phyloP scores from a whole-genome alignment of 202 grass and related monocot species.

The Setaria italica region DNA sequence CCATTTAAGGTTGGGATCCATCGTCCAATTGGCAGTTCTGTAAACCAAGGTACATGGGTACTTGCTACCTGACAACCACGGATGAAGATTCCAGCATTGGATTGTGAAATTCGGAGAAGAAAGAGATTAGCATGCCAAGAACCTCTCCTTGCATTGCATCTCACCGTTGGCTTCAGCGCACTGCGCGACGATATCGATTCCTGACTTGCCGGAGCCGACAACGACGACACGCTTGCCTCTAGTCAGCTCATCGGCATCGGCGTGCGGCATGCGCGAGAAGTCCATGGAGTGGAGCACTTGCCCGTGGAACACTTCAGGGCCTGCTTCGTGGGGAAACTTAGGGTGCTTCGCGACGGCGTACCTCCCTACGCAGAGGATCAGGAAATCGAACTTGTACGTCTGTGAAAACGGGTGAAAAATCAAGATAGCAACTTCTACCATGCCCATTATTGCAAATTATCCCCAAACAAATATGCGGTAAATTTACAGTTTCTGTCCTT shows the following conservation, averaged over 20 bases:
- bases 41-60: conserved; percentile 67
- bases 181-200: conserved; percentile 61
- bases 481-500: too few relatives aligned
- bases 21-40: conserved; percentile 54
- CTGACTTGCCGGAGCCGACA: conserved; percentile 68
- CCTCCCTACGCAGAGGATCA: conserved; percentile 72
- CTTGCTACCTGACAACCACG: background rate
- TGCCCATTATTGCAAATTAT: too few relatives aligned
- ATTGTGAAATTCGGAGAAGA: too few relatives aligned
- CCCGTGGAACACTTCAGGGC: conserved; percentile 49
- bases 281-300: conserved; percentile 48
- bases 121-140: too few relatives aligned
- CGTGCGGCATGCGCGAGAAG: conserved; percentile 56
- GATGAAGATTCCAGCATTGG: too few relatives aligned
- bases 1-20: conserved; percentile 21
- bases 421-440: too few relatives aligned
- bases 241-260: conserved; percentile 47
- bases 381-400: conserved; percentile 61
- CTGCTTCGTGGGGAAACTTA: conserved; percentile 30
- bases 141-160: too few relatives aligned
- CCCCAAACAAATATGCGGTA: too few relatives aligned
- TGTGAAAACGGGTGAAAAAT: background rate
- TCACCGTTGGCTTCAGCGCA: conserved; percentile 68
- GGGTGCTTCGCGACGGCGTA: conserved; percentile 64
- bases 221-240: conserved; percentile 66